Conservation (phyloP, 2,329 filamentous ascomycete genomes). For the Alternaria novae-zelandiae region DNA sequence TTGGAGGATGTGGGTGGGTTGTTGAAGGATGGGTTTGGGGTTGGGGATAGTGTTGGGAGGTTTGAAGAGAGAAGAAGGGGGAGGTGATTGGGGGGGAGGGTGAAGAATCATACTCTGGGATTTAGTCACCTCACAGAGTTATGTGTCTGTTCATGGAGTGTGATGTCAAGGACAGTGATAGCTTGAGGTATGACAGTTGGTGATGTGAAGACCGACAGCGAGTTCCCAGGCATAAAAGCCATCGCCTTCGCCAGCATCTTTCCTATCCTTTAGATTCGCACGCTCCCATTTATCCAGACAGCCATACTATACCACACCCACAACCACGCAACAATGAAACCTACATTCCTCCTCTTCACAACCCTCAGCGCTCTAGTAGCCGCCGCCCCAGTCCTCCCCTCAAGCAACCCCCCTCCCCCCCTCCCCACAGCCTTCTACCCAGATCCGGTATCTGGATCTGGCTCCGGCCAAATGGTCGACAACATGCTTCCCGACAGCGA, state of each 20-base stretch:
- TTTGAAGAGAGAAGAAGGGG: constrained; percentile 7
- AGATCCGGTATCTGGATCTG: neutral
- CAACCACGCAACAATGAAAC: neutral
- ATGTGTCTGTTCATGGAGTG: neutral
- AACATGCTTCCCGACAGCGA: neutral
- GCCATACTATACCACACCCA: neutral
- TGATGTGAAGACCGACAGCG: neutral
- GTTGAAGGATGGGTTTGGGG: constrained; percentile 75
- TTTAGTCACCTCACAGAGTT: neutral
- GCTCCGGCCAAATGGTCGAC: neutral
- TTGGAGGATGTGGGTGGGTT: constrained; percentile 80
- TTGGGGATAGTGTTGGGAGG: constrained; percentile 41
- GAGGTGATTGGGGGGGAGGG: neutral
- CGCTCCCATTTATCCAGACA: neutral
- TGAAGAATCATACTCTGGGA: neutral
- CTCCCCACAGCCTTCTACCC: neutral
- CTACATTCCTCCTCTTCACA: neutral
- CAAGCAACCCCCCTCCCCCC: neutral
- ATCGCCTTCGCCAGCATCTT: neutral
- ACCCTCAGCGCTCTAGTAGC: neutral
- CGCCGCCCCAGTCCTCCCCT: neutral
- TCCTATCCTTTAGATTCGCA: neutral
- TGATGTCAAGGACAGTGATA: neutral
- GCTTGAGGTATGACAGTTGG: neutral
- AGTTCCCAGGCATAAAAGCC: neutral